Base-by-base conservation (phyloP, 306 rosid genomes). In the Bauhinia variegata region DNA sequence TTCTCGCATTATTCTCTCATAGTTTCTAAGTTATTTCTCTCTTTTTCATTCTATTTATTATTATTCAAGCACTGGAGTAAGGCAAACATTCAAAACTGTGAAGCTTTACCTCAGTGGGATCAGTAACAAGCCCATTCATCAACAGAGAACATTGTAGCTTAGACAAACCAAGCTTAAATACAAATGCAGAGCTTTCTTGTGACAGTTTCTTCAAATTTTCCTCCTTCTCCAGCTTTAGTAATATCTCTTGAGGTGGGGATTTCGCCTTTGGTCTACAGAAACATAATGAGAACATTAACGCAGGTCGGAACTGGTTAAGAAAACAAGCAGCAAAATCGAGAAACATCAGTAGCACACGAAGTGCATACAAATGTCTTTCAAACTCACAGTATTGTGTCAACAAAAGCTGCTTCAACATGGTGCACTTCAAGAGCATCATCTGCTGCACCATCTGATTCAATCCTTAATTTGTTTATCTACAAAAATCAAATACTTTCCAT, bases 321-420 rank as follows among this genome's bases (percentile, higher is more conserved):
- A 76, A 33, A 62, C 61, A 49, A 64, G 33, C 3, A 28, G 17
- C 34, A 58, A 16, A 59, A 41, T 28, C 23, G 72, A 75, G 53
- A 58, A 68, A 71, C n/a, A 37, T 53, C 60, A 61, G 52, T 23
- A 48, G 36, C 63, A 70, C 33, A 56, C 54, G 9, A 33, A 60
- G 41, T 23, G 39, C 30, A 48, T 2, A 67, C 31, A 37, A 12
- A 48, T 18, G 28, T 23, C 37, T 34, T 68, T 54, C 59, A 13
- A 76, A 82, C 99, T 75, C 83, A 93, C 99, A 93, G 77, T 72
- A 90, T 80, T 50, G 92, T 84, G 78, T 93, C 99, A 15, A 90
- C 95, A 82, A 90, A 93, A 67, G 97, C 99, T 73, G 88, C 88
- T 80, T 93, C 99, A 65, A 90, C 92, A 63, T 88, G 86, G 79